Base-by-base conservation (phyloP, 129 eudicot genomes). In the Calendula officinalis region DNA sequence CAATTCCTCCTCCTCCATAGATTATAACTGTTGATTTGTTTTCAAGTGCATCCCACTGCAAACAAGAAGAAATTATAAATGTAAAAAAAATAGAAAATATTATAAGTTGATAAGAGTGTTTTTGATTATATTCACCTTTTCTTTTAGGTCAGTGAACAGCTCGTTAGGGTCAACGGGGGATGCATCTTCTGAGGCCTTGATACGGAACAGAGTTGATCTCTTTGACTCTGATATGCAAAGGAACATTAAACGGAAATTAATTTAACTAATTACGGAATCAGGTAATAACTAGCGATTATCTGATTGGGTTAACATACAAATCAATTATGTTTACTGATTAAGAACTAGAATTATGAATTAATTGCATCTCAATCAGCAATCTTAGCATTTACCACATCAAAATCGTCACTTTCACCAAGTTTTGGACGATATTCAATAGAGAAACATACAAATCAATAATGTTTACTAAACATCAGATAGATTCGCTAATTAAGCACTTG, bases 1-100 rank as follows among this genome's bases (percentile, higher is more conserved):
- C 86, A 10, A 94, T 48, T 37, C 89, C 96, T 44, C 99, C 99
- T 81, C 99, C 99, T 61, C 99, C 99, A 59, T 94, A 91, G 66
- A 83, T 44, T 55, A 88, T 61, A 8, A 94, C 97, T 6, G 97
- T 94, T 5, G 97, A 79, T 79, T 94, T 94, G 89, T 94, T 83
- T 71, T 94, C 99, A 83, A 94, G 78, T 55, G 85, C 87, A 73
- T 94, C 99, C 99, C 99, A 94, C 95, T 92, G 39, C 48, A 57
- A 35, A 53, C 47, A 45, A 70, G 55, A 6, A 13, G 33, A 70
- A 62, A 27, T 12, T 16, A 10, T 7, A 8, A 47, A 8, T 7
- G 15, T 10, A 38, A 42, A 68, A 33, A 12, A 16, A 16, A 42
- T 61, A 30, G 44, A 62, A n/a, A 6, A 57, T 52, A 59, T 45